phyloP scores from a whole-genome alignment of 768 basidiomycete genomes.

The Tubosaeta sp. region DNA sequence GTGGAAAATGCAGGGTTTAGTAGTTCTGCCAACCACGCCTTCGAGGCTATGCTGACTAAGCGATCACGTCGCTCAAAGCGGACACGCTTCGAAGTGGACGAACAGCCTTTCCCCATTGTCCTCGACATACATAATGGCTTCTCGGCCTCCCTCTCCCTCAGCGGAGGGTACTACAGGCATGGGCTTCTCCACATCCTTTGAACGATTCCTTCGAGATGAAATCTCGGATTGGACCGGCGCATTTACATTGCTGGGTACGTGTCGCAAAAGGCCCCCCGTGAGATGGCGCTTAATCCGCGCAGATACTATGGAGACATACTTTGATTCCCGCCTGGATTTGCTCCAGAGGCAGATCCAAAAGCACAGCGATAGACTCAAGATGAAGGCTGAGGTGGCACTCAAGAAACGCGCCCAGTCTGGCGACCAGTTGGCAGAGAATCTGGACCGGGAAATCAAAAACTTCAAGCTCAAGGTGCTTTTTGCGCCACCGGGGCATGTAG shows the following conservation, averaged over 20 bases:
- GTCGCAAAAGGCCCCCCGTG: background rate
- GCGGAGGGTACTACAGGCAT: slow-evolving; percentile 31
- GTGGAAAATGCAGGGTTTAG: no score
- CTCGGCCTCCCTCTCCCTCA: slow-evolving; percentile 38
- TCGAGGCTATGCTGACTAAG: slow-evolving; percentile 27
- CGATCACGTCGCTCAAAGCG: background rate
- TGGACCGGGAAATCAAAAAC: slow-evolving; percentile 82
- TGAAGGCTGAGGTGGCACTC: slow-evolving; percentile 76
- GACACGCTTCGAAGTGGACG: slow-evolving; percentile 4
- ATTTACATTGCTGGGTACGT: slow-evolving; percentile 79
- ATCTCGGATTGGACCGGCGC: slow-evolving; percentile 74
- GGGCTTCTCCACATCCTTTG: slow-evolving; percentile 65
- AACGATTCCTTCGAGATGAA: slow-evolving; percentile 72
- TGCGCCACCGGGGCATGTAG: background rate
- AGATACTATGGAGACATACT: slow-evolving; percentile 96
- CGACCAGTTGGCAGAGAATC: slow-evolving; percentile 66
- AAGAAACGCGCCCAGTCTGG: slow-evolving; percentile 56
- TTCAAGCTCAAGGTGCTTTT: slow-evolving; percentile 77
- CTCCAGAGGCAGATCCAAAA: slow-evolving; percentile 82
- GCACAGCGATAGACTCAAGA: slow-evolving; percentile 78
- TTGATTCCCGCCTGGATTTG: slow-evolving; percentile 84
- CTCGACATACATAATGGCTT: slow-evolving; percentile 28
- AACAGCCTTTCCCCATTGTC: slow-evolving; percentile 14
- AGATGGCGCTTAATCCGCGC: background rate
- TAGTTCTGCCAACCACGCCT: no score